Percentiles rank a stretch among this genome's conserved stretches.
These are phyloP conservation scores for Yarrowia porcina DNA, from an alignment of 805 yeast genomes.

Conservation along the genomic window DNA sequence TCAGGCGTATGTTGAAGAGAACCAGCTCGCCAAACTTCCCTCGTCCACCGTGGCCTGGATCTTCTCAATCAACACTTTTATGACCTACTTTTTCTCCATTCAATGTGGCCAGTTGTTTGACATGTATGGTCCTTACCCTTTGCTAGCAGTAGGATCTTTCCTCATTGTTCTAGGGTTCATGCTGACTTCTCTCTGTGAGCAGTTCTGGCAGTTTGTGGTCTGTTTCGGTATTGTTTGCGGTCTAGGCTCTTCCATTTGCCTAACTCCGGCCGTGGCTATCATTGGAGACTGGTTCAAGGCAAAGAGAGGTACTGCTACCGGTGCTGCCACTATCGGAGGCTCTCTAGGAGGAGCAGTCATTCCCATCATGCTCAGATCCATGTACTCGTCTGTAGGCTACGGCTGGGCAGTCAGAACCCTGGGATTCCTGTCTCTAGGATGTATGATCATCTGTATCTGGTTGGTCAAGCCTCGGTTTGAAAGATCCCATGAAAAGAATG, in stretches of 20 bases:
- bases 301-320: slow-evolving; percentile 57
- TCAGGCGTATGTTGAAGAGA: slow-evolving; percentile 54
- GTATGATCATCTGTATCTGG: slow-evolving; percentile 40
- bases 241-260: slow-evolving; percentile 55
- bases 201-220: slow-evolving; percentile 59
- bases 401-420: slow-evolving; percentile 58
- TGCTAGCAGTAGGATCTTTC: slow-evolving; percentile 46
- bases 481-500: slow-evolving; percentile 28
- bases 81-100: slow-evolving; percentile 49
- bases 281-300: slow-evolving; percentile 63
- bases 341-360: slow-evolving; percentile 56
- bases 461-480: slow-evolving; percentile 45
- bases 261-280: slow-evolving; percentile 60
- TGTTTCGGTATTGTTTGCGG: slow-evolving; percentile 58
- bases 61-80: slow-evolving; percentile 54
- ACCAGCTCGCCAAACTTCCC: slow-evolving; percentile 49
- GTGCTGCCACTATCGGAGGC: slow-evolving; percentile 53
- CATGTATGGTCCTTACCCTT: slow-evolving; percentile 49
- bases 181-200: slow-evolving; percentile 53
- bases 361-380: slow-evolving; percentile 51
- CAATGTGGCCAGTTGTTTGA: slow-evolving; percentile 62
- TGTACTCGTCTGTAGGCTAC: slow-evolving; percentile 53
- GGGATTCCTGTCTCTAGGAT: slow-evolving; percentile 47
- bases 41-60: slow-evolving; percentile 60
- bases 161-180: slow-evolving; percentile 53